Base-by-base conservation (phyloP, 495 filamentous ascomycete genomes). In the Podospora pseudoanserina region DNA sequence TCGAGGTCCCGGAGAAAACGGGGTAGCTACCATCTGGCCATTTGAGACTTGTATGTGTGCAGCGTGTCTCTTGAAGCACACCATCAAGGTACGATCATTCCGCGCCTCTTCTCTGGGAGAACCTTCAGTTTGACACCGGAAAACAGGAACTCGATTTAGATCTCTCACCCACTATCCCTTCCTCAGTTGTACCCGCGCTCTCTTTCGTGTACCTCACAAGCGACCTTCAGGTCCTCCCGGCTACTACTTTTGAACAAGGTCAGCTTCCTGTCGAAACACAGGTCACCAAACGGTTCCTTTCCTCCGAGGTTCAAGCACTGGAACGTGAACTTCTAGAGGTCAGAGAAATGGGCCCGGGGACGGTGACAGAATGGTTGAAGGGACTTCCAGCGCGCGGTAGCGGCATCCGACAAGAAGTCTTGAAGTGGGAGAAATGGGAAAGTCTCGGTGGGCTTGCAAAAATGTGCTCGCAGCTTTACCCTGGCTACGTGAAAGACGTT, bases 361-460 rank as follows among this genome's bases (percentile, higher is more conserved):
- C 87, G 9, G 82, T 84, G 19, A 88, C 89, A 59, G 90, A 92
- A 74, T 94, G 91, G 91, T 76, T 88, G 5, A 92, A 92, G 76
- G 90, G 90, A 15, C 83, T 93, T 2, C 84, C 84, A 55, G 76
- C 68, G 13, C 83, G 85, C 66, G 88, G 90, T n/a, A 85, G 84
- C 67, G 80, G 86, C 34, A 65, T 79, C 19, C 82, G 84, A 53
- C 78, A 80, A 27, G 87, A 91, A 70, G 80, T 86, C 20, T 78
- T 82, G 23, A 86, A 88, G 30, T 92, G 91, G 87, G 91, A 93
- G 73, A 86, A 85, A 63, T 93, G 88, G 84, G 88, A 89, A 65
- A 77, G 76, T 18, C 75, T 77, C 62, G 82, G 84, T n/a, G 83
- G 83, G 20, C 56, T 84, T 66, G 55, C 55, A 15, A 76, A 73